Evolutionary conservation across 2,329 filamentous ascomycete species (phyloP).

Genomic region (Bipolaris bicolor): DNA sequence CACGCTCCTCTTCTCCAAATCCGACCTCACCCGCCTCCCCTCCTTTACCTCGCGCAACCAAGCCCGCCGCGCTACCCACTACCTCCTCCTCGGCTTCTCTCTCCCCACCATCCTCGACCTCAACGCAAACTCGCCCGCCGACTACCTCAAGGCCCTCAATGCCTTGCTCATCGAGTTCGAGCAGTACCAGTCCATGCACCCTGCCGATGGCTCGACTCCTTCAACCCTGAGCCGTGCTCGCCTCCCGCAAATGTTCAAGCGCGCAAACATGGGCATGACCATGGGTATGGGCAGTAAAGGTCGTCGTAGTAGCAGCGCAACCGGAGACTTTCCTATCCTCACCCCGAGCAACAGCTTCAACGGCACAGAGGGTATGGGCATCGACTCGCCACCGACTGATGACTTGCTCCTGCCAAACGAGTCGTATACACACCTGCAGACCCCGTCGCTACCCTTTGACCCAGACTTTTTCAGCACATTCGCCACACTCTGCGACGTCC

Average conservation of each 20-base stretch:
- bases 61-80: slow-evolving; percentile 88
- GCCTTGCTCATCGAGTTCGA: slow-evolving; percentile 90
- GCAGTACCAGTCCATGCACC: slow-evolving; percentile 85
- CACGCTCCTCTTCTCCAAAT: slow-evolving; percentile 86
- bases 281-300: slow-evolving; percentile 48
- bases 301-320: slow-evolving; percentile 64
- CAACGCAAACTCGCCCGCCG: slow-evolving; percentile 76
- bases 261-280: slow-evolving; percentile 45
- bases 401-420: slow-evolving; percentile 64
- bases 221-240: slow-evolving; percentile 77
- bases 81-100: slow-evolving; percentile 88
- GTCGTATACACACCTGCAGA: slow-evolving; percentile 86
- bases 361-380: slow-evolving; percentile 30
- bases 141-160: slow-evolving; percentile 87
- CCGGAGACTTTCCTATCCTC: slow-evolving; percentile 52
- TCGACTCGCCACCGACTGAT: slow-evolving; percentile 42
- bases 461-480: slow-evolving; percentile 98
- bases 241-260: slow-evolving; percentile 64
- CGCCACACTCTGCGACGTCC: slow-evolving; percentile 89
- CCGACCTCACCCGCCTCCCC: slow-evolving; percentile 79
- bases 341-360: slow-evolving; percentile 31
- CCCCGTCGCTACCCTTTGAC: slow-evolving; percentile 91
- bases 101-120: slow-evolving; percentile 89
- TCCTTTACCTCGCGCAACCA: slow-evolving; percentile 86
- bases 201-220: slow-evolving; percentile 72